Conservation (phyloP, 129 eudicot species). For the Glebionis coronaria region DNA sequence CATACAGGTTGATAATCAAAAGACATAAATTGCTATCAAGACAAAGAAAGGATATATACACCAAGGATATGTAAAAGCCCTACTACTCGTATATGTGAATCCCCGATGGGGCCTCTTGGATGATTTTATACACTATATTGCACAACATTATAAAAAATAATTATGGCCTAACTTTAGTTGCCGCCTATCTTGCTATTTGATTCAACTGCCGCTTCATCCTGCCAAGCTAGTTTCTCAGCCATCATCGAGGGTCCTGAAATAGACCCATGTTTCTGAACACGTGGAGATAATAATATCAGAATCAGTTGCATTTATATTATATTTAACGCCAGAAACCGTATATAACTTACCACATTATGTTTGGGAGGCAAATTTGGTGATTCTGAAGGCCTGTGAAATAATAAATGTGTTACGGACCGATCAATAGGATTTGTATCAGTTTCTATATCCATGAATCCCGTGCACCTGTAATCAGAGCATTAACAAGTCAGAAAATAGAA, state of each 20-base stretch:
- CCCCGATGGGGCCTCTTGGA: slow-evolving; percentile 23
- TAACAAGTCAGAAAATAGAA: neutral
- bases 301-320: neutral
- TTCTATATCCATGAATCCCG: slow-evolving; percentile 74
- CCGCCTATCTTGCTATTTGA: slow-evolving; percentile 30
- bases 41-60: slow-evolving; percentile 28
- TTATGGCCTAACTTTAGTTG: slow-evolving; percentile 27
- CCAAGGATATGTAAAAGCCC: slow-evolving; percentile 26
- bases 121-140: slow-evolving; percentile 31
- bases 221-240: slow-evolving; percentile 33
- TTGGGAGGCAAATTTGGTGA: slow-evolving; percentile 31
- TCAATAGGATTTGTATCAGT: slow-evolving; percentile 91
- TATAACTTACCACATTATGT: slow-evolving; percentile 28
- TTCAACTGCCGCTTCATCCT: slow-evolving; percentile 47
- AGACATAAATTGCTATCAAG: slow-evolving; percentile 20
- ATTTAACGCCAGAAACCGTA: neutral
- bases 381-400: slow-evolving; percentile 86
- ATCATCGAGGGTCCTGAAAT: slow-evolving; percentile 18
- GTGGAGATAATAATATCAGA: slow-evolving; percentile 1
- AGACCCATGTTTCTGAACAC: slow-evolving; percentile 48
- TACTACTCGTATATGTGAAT: slow-evolving; percentile 20
- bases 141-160: slow-evolving; percentile 22
- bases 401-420: slow-evolving; percentile 84
- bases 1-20: slow-evolving; percentile 2
- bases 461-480: slow-evolving; percentile 31